Evolutionary conservation across 768 basidiomycete species (phyloP), one percentile per base, ranked within the genome.

Genomic region (Pisolithus marmoratus): DNA sequence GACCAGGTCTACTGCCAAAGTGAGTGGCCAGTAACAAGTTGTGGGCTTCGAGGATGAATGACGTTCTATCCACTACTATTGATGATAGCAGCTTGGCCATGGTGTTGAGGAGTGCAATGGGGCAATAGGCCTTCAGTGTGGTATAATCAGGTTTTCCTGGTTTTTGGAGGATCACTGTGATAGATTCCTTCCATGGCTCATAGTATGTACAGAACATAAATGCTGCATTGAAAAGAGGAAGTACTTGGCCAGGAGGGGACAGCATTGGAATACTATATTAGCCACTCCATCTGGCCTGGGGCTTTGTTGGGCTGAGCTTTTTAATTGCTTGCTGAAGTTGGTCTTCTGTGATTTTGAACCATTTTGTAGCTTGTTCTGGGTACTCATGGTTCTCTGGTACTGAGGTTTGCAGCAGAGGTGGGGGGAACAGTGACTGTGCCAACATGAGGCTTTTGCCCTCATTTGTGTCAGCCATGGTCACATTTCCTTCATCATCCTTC

Each of bases 1-100:
- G 31, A 0, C 75, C 74, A 8, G 74, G 69, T 1, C 71, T 19
- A 0, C 70, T 68, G 0, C 75, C 70, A 46, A 74, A 76, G 46
- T 77, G 72, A 5, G 41, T 64, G 0, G 48, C 24, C 0, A 73
- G 73, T 2, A 77, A 59, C 1, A 74, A 56, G 12, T 34, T 12
- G 31, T 34, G 12, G 2, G 2, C 14, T 3, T 34, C 12, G 2
- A 14, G 3, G 0, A 34, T 34, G 31, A 3, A 34, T 2, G 31
- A 34, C 12, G 14, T 15, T 3, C 31, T 14, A 14, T 34, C 14
- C 5, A 14, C 12, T 1, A 34, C 34, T 4, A 34, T 5, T 5
- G 34, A 2, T 14, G 12, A 34, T 0, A 34, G 34, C 1, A 34
- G 4, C 5, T 34, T 34, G 0, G 34, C 34, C 5, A 5, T 51